Conservation (phyloP, 2,329 filamentous ascomycete species). For the Xylaria sp. region DNA sequence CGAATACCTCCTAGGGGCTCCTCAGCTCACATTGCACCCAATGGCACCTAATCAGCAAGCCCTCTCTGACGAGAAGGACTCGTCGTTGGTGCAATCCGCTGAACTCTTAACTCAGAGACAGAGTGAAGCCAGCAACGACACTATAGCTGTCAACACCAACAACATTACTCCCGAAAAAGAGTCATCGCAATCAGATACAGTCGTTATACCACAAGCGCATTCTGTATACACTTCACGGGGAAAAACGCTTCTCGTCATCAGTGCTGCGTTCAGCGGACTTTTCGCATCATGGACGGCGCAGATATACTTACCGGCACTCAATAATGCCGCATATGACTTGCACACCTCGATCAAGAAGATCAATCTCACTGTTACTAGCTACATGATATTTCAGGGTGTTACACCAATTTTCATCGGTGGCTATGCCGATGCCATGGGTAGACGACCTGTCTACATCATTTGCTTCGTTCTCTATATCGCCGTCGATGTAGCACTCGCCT, state of each 20-base stretch:
- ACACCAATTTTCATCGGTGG: conserved; percentile 61
- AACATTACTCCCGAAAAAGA: conserved; percentile 28
- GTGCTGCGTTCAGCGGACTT: conserved; percentile 43
- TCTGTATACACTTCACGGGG: conserved; percentile 40
- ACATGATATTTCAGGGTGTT: conserved; percentile 63
- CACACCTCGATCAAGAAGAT: conserved; percentile 40
- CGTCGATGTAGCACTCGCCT: conserved; percentile 56
- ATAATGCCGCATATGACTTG: conserved; percentile 43
- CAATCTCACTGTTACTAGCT: conserved; percentile 54
- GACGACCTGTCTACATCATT: conserved; percentile 58
- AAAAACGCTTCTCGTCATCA: conserved; percentile 44
- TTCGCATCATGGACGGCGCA: conserved; percentile 46
- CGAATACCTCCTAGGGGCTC: background rate
- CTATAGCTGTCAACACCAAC: conserved; percentile 30
- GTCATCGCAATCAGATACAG: conserved; percentile 27
- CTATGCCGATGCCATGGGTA: conserved; percentile 58
- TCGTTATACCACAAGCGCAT: conserved; percentile 34
- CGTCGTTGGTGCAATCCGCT: conserved; percentile 11
- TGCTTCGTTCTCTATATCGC: conserved; percentile 57
- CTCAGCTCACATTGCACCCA: conserved; percentile 1
- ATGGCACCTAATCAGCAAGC: conserved; percentile 24
- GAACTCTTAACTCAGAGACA: conserved; percentile 25
- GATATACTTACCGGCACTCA: conserved; percentile 45
- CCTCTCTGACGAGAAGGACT: conserved; percentile 25
- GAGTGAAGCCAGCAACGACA: conserved; percentile 38